Evolutionary conservation across 768 basidiomycete genomes (phyloP), one percentile per base, ranked within the genome.

Genomic region (Xerocomellus chrysenteron): DNA sequence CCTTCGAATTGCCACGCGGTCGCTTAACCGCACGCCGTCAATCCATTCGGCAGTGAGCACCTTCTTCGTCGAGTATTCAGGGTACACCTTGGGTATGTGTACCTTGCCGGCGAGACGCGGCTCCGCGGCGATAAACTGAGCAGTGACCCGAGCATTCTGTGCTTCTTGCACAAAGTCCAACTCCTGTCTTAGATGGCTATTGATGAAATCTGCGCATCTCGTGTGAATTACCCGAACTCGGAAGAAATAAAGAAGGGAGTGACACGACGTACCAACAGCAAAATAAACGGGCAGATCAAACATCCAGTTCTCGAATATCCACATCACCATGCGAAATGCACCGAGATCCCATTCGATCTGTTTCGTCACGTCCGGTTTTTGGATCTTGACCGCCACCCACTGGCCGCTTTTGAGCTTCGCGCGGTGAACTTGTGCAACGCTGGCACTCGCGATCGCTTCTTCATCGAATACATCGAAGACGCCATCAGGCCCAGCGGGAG

Each of bases 351-450:
- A 92, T 59, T 90, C 85, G 75, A 90, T 87, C 74, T 97, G 94
- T 62, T 82, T 90, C 49, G 79, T 80, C 7, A 98, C 91, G 35
- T 85, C 88, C 3, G 92, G 93, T 65, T 95, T 96, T 75, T 97
- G 93, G 21, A 92, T 78, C 75, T 98, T 98, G 58, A 98, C 94
- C 0, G 94, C 95, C 2, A 98, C 94, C 82, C 87, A 88, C 36
- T 81, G 75, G 33, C 71, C 74, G 21, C 55, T 69, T 60, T 75
- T 78, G 41, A 87, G 67, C n/a, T 71, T 76, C 5, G 95, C 95
- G 44, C 81, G 80, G 67, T 97, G 94, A 0, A 97, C 95, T 68
- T 97, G 95, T 0, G 94, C 94, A 55, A 98, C 88, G 62, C 90
- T 91, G 2, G 95, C 95, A 58, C 89, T 92, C 0, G 94, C 94